Base-by-base conservation (phyloP, 2,329 filamentous ascomycete species). In the Pezicula rhizophila region DNA sequence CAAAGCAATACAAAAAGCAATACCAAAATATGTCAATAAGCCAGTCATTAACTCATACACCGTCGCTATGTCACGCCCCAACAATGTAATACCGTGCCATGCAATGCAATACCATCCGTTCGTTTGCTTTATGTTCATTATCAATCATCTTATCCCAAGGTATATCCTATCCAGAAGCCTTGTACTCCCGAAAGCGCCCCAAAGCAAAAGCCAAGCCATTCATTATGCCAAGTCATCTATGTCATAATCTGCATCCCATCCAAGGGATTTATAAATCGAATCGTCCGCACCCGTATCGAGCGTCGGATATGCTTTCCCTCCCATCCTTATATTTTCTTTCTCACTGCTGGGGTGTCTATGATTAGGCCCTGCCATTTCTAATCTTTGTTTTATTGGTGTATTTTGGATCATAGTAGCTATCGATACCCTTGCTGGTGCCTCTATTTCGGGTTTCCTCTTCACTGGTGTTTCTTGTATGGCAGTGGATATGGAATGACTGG, bases 171-270 rank as follows among this genome's bases (percentile, higher is more conserved):
- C 28, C 37, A 43, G 3, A 23, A 23, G 23, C 23, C 23, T 23
- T 1, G 31, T 51, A 57, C 54, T 53, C 54, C 54, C 42, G 28
- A 12, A 31, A 31, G 28, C 28, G 28, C 28, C 28, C 28, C 3
- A 31, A 31, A n/a, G 10, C 26, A 42, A 49, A 54, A 46, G 45
- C 39, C 18, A 31, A 12, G 4, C 28, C 28, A 12, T 12, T 26
- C 25, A 51, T 55, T 52, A 60, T 57, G 52, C 50, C 40, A 62
- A 48, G 42, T 60, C 62, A 55, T 63, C 58, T 55, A 59, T 48
- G 43, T 66, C 64, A 57, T 65, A 54, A 46, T 25, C 46, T 48
- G 64, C 63, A 56, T 66, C 62, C 66, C 66, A 69, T 45, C 66
- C 66, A 25, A 69, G 55, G 7, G 53, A 48, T 47, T 64, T 59